phyloP scores from a whole-genome alignment of 1,139 yeast genomes.

The Sugiyamaella sp. region DNA sequence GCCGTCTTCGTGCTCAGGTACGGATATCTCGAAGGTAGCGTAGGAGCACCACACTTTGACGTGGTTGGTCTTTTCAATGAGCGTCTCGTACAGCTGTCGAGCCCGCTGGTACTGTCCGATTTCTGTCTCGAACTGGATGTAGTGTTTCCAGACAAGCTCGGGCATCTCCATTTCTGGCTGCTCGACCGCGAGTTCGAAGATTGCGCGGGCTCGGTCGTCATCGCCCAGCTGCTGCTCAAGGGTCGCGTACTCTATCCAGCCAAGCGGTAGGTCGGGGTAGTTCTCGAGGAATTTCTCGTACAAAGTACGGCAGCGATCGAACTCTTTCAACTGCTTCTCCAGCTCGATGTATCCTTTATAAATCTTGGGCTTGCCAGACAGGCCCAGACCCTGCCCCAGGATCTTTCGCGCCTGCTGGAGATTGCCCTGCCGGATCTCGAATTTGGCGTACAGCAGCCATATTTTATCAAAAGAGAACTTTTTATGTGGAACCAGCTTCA shows the following conservation, averaged over 20 bases:
- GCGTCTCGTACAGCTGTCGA: constrained; percentile 53
- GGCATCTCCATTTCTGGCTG: constrained; percentile 42
- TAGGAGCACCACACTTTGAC: constrained; percentile 64
- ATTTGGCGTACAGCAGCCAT: constrained; percentile 74
- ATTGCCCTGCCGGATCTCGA: constrained; percentile 65
- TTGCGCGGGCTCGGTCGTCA: constrained; percentile 61
- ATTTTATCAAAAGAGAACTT: constrained; percentile 67
- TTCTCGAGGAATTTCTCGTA: constrained; percentile 69
- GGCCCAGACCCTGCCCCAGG: constrained; percentile 73
- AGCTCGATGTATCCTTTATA: constrained; percentile 64
- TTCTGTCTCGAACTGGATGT: constrained; percentile 63
- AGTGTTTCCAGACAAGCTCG: constrained; percentile 52
- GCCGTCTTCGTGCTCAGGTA: constrained; percentile 49
- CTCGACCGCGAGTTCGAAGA: constrained; percentile 57
- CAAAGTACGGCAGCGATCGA: constrained; percentile 71
- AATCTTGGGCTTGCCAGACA: constrained; percentile 55
- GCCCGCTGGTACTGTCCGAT: constrained; percentile 60
- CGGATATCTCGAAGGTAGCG: constrained; percentile 72
- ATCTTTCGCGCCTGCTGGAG: constrained; percentile 63
- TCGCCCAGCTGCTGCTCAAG: constrained; percentile 77
- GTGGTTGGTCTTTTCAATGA: constrained; percentile 44
- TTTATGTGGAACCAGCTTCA: constrained; percentile 59
- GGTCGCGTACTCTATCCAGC: constrained; percentile 64
- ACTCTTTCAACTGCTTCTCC: constrained; percentile 47
- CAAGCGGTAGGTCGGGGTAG: constrained; percentile 48